These are phyloP conservation scores for Phytopythium boreale DNA, from an alignment of 352 stramenopile genomes.

Conservation along the genomic window DNA sequence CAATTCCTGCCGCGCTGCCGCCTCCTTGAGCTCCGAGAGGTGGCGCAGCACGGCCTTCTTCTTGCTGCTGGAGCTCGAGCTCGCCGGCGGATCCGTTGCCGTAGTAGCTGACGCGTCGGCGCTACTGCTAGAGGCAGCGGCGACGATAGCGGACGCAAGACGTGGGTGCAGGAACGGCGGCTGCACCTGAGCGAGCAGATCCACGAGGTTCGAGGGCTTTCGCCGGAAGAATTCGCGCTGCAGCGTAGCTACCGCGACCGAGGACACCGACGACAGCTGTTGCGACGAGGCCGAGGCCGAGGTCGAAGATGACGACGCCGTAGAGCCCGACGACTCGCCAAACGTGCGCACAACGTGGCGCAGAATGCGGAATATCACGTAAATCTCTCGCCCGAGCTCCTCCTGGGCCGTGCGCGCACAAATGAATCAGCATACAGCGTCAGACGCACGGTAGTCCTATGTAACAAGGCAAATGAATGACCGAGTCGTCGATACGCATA, in stretches of 20 bases:
- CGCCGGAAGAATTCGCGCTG: slow-evolving; percentile 51
- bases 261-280: neutral
- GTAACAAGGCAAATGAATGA: slow-evolving; percentile 6
- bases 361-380: slow-evolving; percentile 63
- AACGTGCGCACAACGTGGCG: slow-evolving; percentile 57
- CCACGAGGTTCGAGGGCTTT: slow-evolving; percentile 35
- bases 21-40: slow-evolving; percentile 43
- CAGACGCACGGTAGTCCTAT: neutral
- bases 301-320: neutral
- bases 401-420: slow-evolving; percentile 20
- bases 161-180: slow-evolving; percentile 68
- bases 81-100: neutral
- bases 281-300: neutral
- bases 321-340: slow-evolving; percentile 23
- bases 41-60: slow-evolving; percentile 46
- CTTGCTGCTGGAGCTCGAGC: slow-evolving; percentile 5
- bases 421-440: neutral
- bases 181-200: slow-evolving; percentile 48
- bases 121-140: slow-evolving; percentile 15
- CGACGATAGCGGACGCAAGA: slow-evolving; percentile 47
- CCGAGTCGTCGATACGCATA: neutral
- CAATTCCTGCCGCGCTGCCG: slow-evolving; percentile 41
- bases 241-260: slow-evolving; percentile 11
- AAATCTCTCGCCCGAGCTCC: slow-evolving; percentile 67
- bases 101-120: neutral